Percentiles rank a stretch among this genome's conserved stretches.
Evolutionary conservation across 2,329 filamentous ascomycete genomes (phyloP).

Genomic region (Botrytis byssoidea): DNA sequence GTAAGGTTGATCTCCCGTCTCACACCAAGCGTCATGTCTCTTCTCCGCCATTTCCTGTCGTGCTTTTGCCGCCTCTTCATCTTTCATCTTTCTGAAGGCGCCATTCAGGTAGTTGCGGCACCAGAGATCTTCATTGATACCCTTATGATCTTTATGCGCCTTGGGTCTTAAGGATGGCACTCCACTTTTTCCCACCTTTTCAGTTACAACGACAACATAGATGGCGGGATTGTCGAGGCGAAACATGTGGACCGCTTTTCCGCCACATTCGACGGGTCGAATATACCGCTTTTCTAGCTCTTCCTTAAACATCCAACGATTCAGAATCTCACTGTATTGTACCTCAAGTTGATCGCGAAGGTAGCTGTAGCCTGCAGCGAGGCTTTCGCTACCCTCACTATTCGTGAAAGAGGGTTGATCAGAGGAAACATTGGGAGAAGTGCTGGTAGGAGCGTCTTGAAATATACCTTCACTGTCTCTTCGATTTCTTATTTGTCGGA

Average conservation of each 20-base stretch:
- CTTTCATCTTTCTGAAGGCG: not conserved
- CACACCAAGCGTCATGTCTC: not conserved
- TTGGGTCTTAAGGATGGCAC: not conserved
- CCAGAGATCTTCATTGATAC: constrained; percentile 11
- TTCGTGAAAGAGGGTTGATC: not conserved
- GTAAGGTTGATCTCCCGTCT: not conserved
- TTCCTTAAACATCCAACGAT: constrained; percentile 24
- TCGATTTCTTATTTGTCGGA: constrained; percentile 8
- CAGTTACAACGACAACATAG: constrained; percentile 13
- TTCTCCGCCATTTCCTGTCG: constrained; percentile 6
- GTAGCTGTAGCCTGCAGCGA: constrained; percentile 22
- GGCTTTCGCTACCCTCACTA: not conserved
- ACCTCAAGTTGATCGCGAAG: constrained; percentile 24
- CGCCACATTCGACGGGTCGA: not conserved
- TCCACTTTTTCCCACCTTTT: not conserved
- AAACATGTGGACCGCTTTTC: not conserved
- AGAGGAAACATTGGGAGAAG: not conserved
- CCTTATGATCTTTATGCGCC: not conserved
- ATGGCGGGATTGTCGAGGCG: not conserved
- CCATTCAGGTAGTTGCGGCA: too few relatives aligned
- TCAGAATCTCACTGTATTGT: constrained; percentile 23
- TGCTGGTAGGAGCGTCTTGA: not conserved
- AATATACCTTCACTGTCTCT: constrained; percentile 25
- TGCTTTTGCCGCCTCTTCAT: not conserved
- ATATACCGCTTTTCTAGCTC: constrained; percentile 24